Conservation (phyloP, 495 filamentous ascomycete species). For the Antarctomyces pellizariae region DNA sequence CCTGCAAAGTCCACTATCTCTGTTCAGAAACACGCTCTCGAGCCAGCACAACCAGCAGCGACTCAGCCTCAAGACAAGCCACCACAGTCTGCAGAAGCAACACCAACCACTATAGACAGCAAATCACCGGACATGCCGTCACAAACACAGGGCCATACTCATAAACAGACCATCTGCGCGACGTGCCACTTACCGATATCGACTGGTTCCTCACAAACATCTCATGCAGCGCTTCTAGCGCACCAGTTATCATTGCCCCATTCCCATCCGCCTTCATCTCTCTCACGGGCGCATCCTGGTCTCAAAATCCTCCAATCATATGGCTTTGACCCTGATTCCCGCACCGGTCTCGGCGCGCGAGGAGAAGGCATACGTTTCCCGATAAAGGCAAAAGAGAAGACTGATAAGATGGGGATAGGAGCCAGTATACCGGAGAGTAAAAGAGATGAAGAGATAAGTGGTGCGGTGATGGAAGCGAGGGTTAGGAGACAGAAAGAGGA, state of each 20-base stretch:
- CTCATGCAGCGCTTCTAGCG: constrained; percentile 50
- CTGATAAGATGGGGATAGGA: constrained; percentile 53
- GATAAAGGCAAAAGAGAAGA: constrained; percentile 47
- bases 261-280: constrained; percentile 61
- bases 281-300: constrained; percentile 59
- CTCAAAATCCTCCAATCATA: constrained; percentile 50
- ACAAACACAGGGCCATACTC: neutral
- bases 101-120: constrained; percentile 2
- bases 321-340: constrained; percentile 73
- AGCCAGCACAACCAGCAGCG: constrained; percentile 1
- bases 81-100: constrained; percentile 9
- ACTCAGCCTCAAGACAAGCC: constrained; percentile 7
- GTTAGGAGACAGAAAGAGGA: constrained; percentile 19
- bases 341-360: constrained; percentile 42
- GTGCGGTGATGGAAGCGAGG: constrained; percentile 16
- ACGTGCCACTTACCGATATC: too few relatives aligned
- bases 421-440: constrained; percentile 10
- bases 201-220: too few relatives aligned
- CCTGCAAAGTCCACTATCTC: too few relatives aligned
- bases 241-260: constrained; percentile 66
- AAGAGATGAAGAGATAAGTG: constrained; percentile 1
- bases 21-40: too few relatives aligned
- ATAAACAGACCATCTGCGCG: constrained; percentile 3
- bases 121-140: constrained; percentile 1
- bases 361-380: constrained; percentile 58